phyloP scores from a whole-genome alignment of 805 yeast species.

The Diddensiella santjacobensis region DNA sequence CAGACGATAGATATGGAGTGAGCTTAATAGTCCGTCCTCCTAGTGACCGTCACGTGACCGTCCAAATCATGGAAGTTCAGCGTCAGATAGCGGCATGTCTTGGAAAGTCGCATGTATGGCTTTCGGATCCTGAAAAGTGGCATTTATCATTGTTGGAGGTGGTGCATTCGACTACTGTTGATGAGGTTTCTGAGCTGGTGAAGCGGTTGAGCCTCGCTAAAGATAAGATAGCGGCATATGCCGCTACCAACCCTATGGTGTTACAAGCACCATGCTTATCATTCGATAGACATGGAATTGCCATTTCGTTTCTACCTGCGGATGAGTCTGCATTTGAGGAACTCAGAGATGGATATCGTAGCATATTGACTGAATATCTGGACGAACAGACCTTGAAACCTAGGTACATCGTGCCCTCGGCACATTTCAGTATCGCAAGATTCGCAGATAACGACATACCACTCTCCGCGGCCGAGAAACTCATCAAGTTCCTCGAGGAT shows the following conservation, averaged over 20 bases:
- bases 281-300: conserved; percentile 8
- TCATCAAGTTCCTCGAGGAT: conserved; percentile 18
- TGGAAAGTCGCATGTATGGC: conserved; percentile 2
- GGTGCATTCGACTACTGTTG: conserved; percentile 1
- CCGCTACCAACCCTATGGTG: neutral
- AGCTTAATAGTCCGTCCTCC: conserved; percentile 6
- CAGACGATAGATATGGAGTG: neutral
- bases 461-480: conserved; percentile 8
- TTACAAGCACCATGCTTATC: neutral
- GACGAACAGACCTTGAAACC: neutral
- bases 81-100: neutral
- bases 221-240: neutral
- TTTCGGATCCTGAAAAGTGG: neutral
- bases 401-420: conserved; percentile 23
- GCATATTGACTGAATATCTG: neutral
- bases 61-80: neutral
- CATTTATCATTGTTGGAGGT: conserved; percentile 13
- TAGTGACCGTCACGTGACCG: neutral
- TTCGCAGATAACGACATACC: conserved; percentile 15
- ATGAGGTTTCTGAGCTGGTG: neutral
- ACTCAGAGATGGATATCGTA: neutral
- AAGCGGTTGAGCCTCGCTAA: neutral
- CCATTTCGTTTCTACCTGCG: conserved; percentile 5
- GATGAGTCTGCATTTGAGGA: neutral
- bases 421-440: conserved; percentile 25